phyloP scores from a whole-genome alignment of 1,139 yeast species.

The Candida mesenterica region DNA sequence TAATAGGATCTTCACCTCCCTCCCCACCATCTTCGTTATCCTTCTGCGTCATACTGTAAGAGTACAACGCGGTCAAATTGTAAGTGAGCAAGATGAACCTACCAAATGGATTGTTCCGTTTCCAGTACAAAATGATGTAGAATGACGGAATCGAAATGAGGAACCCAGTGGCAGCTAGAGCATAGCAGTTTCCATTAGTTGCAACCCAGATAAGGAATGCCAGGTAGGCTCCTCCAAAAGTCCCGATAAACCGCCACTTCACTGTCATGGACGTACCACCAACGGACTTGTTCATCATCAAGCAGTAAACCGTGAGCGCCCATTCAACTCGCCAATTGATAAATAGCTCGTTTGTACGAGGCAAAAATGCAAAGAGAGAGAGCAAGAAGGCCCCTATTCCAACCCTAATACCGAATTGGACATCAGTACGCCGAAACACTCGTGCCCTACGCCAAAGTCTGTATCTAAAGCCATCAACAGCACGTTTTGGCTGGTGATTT shows the following conservation, averaged over 20 bases:
- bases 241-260: constrained; percentile 74
- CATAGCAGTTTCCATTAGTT: constrained; percentile 56
- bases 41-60: constrained; percentile 64
- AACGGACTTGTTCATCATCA: constrained; percentile 82
- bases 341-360: constrained; percentile 52
- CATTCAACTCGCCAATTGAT: constrained; percentile 78
- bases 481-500: background rate
- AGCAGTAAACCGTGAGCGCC: constrained; percentile 77
- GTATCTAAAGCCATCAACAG: constrained; percentile 10
- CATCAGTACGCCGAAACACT: constrained; percentile 56
- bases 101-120: constrained; percentile 60
- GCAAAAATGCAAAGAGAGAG: constrained; percentile 67
- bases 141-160: constrained; percentile 63
- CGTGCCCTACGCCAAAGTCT: constrained; percentile 33
- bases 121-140: constrained; percentile 68
- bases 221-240: constrained; percentile 63
- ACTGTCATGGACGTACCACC: constrained; percentile 85
- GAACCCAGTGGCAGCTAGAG: constrained; percentile 58
- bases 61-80: constrained; percentile 75
- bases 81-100: constrained; percentile 74
- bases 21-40: constrained; percentile 66
- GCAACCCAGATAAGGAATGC: constrained; percentile 62
- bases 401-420: constrained; percentile 76
- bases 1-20: constrained; percentile 67
- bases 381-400: constrained; percentile 73